Conservation (phyloP, 2,329 filamentous ascomycete species). For the Aspergillus latus region DNA sequence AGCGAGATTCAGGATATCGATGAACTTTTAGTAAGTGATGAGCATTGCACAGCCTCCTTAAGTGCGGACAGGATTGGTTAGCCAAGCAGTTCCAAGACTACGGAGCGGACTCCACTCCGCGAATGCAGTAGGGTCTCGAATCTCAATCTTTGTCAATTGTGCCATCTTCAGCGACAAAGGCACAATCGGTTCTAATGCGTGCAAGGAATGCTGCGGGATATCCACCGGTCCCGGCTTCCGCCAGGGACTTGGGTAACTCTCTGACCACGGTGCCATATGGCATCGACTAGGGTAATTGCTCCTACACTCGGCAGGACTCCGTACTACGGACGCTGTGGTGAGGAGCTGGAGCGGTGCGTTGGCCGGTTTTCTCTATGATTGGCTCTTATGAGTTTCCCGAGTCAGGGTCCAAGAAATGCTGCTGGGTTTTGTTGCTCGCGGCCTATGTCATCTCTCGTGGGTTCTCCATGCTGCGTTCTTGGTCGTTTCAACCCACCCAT, state of each 20-base stretch:
- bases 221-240: neutral
- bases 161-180: neutral
- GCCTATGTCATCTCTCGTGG: neutral
- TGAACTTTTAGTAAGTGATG: neutral
- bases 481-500: neutral
- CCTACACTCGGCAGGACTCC: too few species aligned
- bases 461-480: neutral
- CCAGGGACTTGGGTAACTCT: neutral
- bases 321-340: too few species aligned
- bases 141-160: neutral
- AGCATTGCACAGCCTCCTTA: constrained; percentile 3
- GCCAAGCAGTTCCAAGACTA: constrained; percentile 3
- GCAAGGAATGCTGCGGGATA: neutral
- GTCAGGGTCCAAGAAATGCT: neutral
- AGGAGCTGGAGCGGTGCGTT: neutral
- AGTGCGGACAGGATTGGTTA: constrained; percentile 2
- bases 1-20: neutral
- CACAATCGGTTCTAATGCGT: neutral
- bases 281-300: too few species aligned
- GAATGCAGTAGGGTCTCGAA: constrained; percentile 6
- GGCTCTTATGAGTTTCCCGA: neutral
- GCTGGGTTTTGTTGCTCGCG: neutral
- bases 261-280: neutral
- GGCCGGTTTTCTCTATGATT: neutral
- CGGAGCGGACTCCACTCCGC: neutral